Percentiles rank a stretch among this genome's conserved stretches.
Conservation (phyloP, 352 stramenopile genomes). For the Pythium grandisporangium region DNA sequence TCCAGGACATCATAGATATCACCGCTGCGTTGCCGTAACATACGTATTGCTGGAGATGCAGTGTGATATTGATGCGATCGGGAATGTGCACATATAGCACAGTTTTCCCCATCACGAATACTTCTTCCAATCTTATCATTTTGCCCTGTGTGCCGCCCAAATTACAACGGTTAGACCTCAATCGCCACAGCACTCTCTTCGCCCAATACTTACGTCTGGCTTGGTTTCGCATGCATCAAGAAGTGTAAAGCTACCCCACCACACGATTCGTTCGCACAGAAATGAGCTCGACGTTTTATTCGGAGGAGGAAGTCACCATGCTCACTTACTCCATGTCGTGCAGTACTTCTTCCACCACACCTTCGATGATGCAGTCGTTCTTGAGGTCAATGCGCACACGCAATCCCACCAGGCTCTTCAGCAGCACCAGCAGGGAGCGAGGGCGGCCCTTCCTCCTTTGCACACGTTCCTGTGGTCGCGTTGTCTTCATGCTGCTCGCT, state of each 20-base stretch:
- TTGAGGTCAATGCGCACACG: constrained; percentile 79
- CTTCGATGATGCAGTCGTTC: constrained; percentile 72
- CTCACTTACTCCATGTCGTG: constrained; percentile 80
- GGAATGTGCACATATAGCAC: constrained; percentile 84
- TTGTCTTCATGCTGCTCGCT: background rate
- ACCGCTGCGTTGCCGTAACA: too few relatives aligned
- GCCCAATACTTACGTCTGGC: constrained; percentile 28
- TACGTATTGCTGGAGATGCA: constrained; percentile 76
- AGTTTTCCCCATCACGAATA: constrained; percentile 84
- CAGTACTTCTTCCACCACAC: constrained; percentile 74
- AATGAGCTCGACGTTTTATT: background rate
- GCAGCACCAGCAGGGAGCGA: constrained; percentile 60
- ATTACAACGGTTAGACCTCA: background rate
- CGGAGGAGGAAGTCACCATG: too few relatives aligned
- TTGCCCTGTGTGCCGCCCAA: constrained; percentile 24
- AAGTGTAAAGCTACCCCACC: constrained; percentile 43
- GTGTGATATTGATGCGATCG: constrained; percentile 74
- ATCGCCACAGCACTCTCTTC: background rate
- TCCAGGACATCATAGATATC: background rate
- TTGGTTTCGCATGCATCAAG: constrained; percentile 70
- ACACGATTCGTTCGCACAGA: background rate
- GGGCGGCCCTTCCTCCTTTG: constrained; percentile 15
- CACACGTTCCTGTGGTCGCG: too few relatives aligned
- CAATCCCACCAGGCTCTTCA: constrained; percentile 80
- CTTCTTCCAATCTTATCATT: constrained; percentile 57